Evolutionary conservation across 208 protist genomes (phyloP).

Genomic region (Trypanosoma caninum): DNA sequence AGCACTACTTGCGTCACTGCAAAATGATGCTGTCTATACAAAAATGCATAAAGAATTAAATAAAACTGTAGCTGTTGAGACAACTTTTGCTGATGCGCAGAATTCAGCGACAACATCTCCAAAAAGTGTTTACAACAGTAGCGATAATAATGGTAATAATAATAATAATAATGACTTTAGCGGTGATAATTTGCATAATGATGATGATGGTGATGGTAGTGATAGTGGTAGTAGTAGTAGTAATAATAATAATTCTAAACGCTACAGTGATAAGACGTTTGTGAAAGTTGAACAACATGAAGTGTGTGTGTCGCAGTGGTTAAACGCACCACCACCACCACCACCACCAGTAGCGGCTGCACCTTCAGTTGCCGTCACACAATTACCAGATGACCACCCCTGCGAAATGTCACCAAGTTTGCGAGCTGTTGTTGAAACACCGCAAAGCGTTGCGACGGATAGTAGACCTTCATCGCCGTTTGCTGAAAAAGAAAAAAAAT

Average conservation of each 20-base stretch:
- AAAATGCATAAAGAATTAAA: constrained; percentile 11
- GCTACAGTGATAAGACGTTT: not conserved
- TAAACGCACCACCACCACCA: not conserved
- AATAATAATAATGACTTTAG: not conserved
- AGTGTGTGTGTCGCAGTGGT: not conserved
- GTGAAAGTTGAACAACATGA: not conserved
- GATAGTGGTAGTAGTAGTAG: not conserved
- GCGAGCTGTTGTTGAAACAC: constrained; percentile 15
- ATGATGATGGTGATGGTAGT: not conserved
- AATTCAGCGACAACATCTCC: not conserved
- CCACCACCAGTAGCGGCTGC: not conserved
- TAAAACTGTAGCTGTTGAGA: not conserved
- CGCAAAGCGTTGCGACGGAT: not conserved
- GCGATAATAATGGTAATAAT: not conserved
- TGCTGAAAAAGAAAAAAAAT: not conserved
- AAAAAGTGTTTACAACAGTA: not conserved
- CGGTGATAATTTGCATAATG: too few relatives aligned
- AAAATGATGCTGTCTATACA: constrained; percentile 8
- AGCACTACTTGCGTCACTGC: constrained; percentile 8
- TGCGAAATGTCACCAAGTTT: constrained; percentile 18
- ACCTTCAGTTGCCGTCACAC: constrained; percentile 2
- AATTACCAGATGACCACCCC: constrained; percentile 16
- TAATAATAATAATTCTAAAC: not conserved
- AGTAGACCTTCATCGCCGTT: too few relatives aligned
- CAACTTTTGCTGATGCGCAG: not conserved